Conservation (phyloP, 179 eudicot genomes). For the Carnegiea gigantea region DNA sequence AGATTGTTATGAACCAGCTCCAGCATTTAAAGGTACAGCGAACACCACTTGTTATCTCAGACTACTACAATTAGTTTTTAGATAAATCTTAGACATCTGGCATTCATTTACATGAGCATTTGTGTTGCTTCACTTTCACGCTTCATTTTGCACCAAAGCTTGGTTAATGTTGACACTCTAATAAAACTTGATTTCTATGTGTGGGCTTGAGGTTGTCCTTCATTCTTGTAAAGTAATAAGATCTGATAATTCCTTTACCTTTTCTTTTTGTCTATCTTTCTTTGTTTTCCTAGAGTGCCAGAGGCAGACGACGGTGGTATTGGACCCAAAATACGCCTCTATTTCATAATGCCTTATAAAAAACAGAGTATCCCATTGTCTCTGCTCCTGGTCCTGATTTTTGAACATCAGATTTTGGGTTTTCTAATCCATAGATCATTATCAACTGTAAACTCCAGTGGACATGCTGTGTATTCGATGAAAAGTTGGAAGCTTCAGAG, state of each 20-base stretch:
- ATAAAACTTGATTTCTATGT: neutral
- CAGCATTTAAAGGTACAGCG: conserved; percentile 67
- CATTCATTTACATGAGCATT: neutral
- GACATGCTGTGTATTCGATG: neutral
- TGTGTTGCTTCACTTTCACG: neutral
- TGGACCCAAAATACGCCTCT: neutral
- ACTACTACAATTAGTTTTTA: neutral
- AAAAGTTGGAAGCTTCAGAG: neutral
- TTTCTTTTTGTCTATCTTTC: neutral
- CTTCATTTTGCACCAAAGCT: neutral
- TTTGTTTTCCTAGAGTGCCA: neutral
- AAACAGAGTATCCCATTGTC: neutral
- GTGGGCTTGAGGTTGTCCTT: neutral
- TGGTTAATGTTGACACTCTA: neutral
- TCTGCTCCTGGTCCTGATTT: neutral
- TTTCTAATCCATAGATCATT: neutral
- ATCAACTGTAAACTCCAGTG: neutral
- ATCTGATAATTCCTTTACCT: neutral
- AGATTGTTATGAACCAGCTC: conserved; percentile 77
- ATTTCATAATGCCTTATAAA: neutral
- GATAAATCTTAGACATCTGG: neutral
- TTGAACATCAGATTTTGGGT: neutral
- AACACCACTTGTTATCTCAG: neutral
- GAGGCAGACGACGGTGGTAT: neutral
- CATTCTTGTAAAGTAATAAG: neutral